Evolutionary conservation across 306 rosid genomes (phyloP).

Genomic region (Pyrus pyrifolia): DNA sequence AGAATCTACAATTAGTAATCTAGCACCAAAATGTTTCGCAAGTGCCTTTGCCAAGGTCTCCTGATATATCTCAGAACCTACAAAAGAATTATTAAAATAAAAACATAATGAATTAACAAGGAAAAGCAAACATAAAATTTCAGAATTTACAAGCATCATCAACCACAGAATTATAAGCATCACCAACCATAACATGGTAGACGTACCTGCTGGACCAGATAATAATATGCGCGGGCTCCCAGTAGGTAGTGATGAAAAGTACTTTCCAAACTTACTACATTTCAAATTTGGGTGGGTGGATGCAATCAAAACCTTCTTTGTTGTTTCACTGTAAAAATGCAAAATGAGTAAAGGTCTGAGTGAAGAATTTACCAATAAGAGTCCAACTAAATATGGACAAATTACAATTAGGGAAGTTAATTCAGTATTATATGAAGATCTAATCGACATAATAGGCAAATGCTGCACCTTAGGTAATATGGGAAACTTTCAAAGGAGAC

Average conservation of each 20-base stretch:
- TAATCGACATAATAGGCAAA: not conserved
- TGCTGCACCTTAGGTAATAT: conserved; percentile 71
- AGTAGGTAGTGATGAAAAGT: conserved; percentile 64
- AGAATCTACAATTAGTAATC: conserved; percentile 73
- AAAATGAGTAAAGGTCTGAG: not conserved
- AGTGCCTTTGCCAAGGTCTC: conserved; percentile 90
- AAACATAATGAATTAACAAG: conserved; percentile 2
- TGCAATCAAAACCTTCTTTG: conserved; percentile 65
- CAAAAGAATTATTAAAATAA: conserved; percentile 12
- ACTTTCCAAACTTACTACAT: conserved; percentile 60
- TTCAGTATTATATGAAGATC: not conserved
- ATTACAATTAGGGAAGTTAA: not conserved
- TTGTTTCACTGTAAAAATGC: conserved; percentile 66
- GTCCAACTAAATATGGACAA: not conserved
- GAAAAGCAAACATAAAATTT: not conserved
- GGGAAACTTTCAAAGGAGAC: conserved; percentile 86
- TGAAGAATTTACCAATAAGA: not conserved
- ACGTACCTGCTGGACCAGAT: conserved; percentile 89
- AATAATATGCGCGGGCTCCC: conserved; percentile 71
- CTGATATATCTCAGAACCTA: conserved; percentile 97
- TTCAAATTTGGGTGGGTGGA: conserved; percentile 77
- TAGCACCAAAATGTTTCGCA: conserved; percentile 74
- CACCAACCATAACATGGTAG: not conserved
- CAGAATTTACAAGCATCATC: no score
- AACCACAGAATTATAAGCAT: not conserved